Percentiles rank a stretch among this genome's conserved stretches.
These are phyloP conservation scores for Dicorynia guianensis DNA, from an alignment of 306 rosid species.

Conservation along the genomic window DNA sequence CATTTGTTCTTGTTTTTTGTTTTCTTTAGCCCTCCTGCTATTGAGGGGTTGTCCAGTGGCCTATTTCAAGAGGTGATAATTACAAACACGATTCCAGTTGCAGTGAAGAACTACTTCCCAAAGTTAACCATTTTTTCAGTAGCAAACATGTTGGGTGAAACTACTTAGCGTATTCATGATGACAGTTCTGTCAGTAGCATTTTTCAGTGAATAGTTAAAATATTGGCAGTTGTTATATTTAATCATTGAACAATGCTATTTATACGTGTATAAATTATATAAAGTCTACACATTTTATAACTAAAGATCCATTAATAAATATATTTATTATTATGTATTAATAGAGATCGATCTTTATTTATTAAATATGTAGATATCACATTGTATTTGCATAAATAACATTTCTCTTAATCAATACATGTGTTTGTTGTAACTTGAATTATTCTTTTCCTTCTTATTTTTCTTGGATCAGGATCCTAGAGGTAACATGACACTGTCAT, in stretches of 20 bases:
- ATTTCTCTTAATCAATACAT: no score
- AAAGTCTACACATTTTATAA: no score
- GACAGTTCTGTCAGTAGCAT: constrained; percentile 94
- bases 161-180: constrained; percentile 94
- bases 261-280: not conserved
- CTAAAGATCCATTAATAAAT: no score
- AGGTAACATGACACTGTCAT: no score
- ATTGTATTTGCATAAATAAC: no score
- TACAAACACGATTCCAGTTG: constrained; percentile 85
- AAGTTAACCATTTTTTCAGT: constrained; percentile 92
- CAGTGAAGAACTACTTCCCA: constrained; percentile 84
- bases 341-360: no score
- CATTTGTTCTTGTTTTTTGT: constrained; percentile 19
- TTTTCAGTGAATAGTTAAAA: constrained; percentile 55
- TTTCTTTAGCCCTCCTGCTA: constrained; percentile 80
- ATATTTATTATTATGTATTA: no score
- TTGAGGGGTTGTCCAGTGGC: constrained; percentile 88
- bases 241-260: not conserved
- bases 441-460: no score
- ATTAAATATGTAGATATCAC: no score
- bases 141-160: constrained; percentile 93
- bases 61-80: constrained; percentile 92
- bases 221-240: constrained; percentile 21
- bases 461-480: no score
- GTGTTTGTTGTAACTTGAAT: no score